Conservation (phyloP, 495 filamentous ascomycete species). For the Hypoxylon trugodes region DNA sequence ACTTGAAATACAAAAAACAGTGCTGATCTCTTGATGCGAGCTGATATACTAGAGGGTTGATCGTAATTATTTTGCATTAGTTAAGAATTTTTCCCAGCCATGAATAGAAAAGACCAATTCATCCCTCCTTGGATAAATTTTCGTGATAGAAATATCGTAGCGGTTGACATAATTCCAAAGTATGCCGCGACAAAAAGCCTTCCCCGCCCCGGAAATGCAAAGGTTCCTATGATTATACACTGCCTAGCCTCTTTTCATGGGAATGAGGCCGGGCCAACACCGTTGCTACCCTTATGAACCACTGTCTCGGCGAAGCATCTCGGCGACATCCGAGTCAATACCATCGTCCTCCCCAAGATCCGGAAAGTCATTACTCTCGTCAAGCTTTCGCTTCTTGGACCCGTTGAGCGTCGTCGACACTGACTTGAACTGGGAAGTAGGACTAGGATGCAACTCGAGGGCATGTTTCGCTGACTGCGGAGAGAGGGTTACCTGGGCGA, state of each 20-base stretch:
- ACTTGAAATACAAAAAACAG: no score
- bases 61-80: background rate
- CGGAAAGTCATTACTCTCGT: slow-evolving; percentile 69
- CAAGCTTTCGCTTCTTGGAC: slow-evolving; percentile 80
- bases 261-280: background rate
- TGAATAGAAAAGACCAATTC: background rate
- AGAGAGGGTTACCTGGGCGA: slow-evolving; percentile 49
- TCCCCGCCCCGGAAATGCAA: slow-evolving; percentile 1
- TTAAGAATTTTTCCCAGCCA: background rate
- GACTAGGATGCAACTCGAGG: slow-evolving; percentile 60
- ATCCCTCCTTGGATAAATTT: background rate
- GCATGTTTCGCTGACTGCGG: slow-evolving; percentile 51
- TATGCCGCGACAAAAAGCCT: background rate
- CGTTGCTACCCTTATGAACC: background rate
- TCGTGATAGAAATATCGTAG: background rate
- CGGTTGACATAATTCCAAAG: background rate
- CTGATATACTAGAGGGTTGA: background rate
- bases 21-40: no score
- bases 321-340: slow-evolving; percentile 84
- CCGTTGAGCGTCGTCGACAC: slow-evolving; percentile 53
- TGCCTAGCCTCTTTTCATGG: background rate
- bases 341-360: slow-evolving; percentile 75
- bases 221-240: slow-evolving; percentile 4
- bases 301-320: slow-evolving; percentile 70
- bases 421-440: slow-evolving; percentile 58